Evolutionary conservation across 129 eudicot genomes (phyloP).

Genomic region (Centaurea solstitialis): DNA sequence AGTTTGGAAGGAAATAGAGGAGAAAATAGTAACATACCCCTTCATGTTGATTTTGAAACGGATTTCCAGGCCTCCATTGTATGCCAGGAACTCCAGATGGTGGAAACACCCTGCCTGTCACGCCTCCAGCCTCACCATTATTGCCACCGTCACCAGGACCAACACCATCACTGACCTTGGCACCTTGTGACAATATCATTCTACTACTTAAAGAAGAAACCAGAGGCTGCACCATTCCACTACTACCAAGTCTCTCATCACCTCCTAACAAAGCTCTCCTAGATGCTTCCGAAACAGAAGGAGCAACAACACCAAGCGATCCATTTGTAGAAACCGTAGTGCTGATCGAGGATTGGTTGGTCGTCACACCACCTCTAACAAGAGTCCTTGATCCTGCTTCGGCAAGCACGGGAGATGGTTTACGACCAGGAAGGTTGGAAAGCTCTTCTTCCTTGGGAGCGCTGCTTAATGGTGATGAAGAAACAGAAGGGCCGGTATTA

Average conservation of each 20-base stretch:
- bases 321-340: slow-evolving; percentile 46
- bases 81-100: slow-evolving; percentile 64
- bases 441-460: slow-evolving; percentile 57
- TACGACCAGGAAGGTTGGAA: slow-evolving; percentile 48
- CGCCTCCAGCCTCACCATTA: slow-evolving; percentile 50
- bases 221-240: slow-evolving; percentile 53
- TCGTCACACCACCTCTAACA: slow-evolving; percentile 47
- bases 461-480: slow-evolving; percentile 39
- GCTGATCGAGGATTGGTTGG: slow-evolving; percentile 42
- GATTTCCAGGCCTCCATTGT: slow-evolving; percentile 87
- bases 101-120: slow-evolving; percentile 55
- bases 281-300: slow-evolving; percentile 49
- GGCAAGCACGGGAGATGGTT: slow-evolving; percentile 53
- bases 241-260: slow-evolving; percentile 67
- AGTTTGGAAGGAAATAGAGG: slow-evolving; percentile 9
- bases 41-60: slow-evolving; percentile 72
- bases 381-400: slow-evolving; percentile 53
- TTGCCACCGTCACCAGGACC: slow-evolving; percentile 38
- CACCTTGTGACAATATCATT: slow-evolving; percentile 48
- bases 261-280: slow-evolving; percentile 56
- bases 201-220: slow-evolving; percentile 51
- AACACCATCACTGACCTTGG: slow-evolving; percentile 47
- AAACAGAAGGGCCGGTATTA: slow-evolving; percentile 33
- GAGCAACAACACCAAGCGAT: slow-evolving; percentile 52
- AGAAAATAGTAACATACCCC: slow-evolving; percentile 41